Evolutionary conservation across 352 stramenopile species (phyloP), one percentile per base, ranked within the genome.

Genomic region (Globisporangium polare): DNA sequence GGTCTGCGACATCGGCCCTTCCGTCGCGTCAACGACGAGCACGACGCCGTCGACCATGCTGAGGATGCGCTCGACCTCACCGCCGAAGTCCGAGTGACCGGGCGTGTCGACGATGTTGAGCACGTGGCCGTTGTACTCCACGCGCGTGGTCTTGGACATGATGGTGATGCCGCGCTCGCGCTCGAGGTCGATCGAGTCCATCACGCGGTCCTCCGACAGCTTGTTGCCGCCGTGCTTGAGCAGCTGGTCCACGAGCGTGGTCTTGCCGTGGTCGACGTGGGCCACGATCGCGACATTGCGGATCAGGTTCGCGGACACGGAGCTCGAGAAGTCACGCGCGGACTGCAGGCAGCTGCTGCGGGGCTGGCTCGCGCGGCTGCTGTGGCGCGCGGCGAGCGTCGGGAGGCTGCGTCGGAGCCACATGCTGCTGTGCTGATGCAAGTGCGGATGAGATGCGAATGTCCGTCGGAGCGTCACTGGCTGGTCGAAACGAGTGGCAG

Each of bases 251-350:
- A 99, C 97, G 29, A 99, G 69, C 39, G 97, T 99, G 7, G 96
- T 99, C 82, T 99, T 99, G 62, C 97, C 97, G 83, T 99, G 97
- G 73, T 99, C 97, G 62, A 99, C 97, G 77, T 99, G 92, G 12
- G 92, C 92, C 50, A 97, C 88, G 59, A 97, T 95, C 58, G 89
- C 89, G 24, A 97, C 83, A 59, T 97, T 97, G 66, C 88, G 80
- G 65, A 96, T 95, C 53, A 80, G 77, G 58, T 81, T 65, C 8
- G 76, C 63, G n/a, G 66, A 73, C 41, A 71, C 58, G 43, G 63
- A 39, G 42, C 62, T 74, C 41, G 82, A 72, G 62, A 91, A 87
- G 29, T 74, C 64, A 53, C 75, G 76, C 46, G 53, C 42, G 1
- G 54, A 24, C 39, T 71, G 64, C 63, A 67, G 46, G 42, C n/a